Conservation (phyloP, 2,329 filamentous ascomycete species). For the Lachnellula hyalina region DNA sequence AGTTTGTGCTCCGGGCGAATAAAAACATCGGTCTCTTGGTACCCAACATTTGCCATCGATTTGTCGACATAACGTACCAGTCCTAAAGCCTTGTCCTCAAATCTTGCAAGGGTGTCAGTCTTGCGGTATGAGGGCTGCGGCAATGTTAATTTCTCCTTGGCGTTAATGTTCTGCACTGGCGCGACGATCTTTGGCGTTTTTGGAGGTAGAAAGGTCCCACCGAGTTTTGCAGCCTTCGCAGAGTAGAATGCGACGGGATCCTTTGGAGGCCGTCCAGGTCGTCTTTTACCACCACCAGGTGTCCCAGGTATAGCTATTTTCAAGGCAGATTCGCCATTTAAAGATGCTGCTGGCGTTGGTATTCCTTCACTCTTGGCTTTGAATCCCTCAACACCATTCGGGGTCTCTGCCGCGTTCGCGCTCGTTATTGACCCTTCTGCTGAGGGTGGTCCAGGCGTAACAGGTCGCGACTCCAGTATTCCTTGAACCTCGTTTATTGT, state of each 20-base stretch:
- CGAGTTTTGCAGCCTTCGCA: constrained; percentile 38
- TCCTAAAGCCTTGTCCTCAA: constrained; percentile 79
- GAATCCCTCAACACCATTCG: constrained; percentile 19
- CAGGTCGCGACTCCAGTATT: constrained; percentile 43
- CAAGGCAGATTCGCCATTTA: constrained; percentile 20
- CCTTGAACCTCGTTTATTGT: constrained; percentile 83
- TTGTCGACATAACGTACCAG: constrained; percentile 92
- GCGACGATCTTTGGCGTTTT: constrained; percentile 63
- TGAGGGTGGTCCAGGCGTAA: constrained; percentile 35
- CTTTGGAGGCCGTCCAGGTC: constrained; percentile 60
- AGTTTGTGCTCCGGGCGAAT: constrained; percentile 69
- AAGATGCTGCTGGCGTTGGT: constrained; percentile 17
- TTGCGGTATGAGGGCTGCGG: constrained; percentile 70
- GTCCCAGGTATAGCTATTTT: constrained; percentile 33
- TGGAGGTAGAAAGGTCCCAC: constrained; percentile 31
- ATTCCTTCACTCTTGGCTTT: constrained; percentile 24
- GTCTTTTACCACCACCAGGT: constrained; percentile 44
- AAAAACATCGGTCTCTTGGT: constrained; percentile 91
- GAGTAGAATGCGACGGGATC: constrained; percentile 54
- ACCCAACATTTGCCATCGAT: constrained; percentile 92
- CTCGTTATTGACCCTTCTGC: constrained; percentile 39
- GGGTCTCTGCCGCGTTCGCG: constrained; percentile 21
- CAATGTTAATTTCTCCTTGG: constrained; percentile 73
- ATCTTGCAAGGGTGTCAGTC: constrained; percentile 72
- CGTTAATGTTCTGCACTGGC: constrained; percentile 60